Evolutionary conservation across 2,329 filamentous ascomycete genomes (phyloP), one percentile per base, ranked within the genome.

Genomic region (Exophiala sp.): DNA sequence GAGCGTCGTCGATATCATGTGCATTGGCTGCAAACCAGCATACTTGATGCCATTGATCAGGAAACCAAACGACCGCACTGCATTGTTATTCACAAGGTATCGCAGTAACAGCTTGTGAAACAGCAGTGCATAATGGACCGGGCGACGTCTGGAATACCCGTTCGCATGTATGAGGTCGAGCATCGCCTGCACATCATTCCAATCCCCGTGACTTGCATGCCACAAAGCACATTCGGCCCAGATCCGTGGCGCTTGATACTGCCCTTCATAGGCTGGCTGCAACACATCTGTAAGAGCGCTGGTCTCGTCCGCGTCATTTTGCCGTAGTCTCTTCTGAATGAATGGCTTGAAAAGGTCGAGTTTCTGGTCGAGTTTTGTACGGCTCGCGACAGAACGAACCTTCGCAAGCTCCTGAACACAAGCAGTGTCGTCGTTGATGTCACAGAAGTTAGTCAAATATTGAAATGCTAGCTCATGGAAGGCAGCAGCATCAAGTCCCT

Each of bases 341-440:
- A 75, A 58, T 6, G 72, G 70, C 46, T 71, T 71, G 58, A 73
- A 71, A 16, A 75, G 62, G 40, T 69, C 69, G 24, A 71, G 65
- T 4, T 66, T 72, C n/a, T 67, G 64, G 1, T 50, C 35, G 5
- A 55, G 10, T 18, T 44, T 39, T 21, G 24, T 10, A 6, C 44
- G 41, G 46, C 24, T 51, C 14, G 58, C 46, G 16, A 55, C n/a
- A 16, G 18, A 16, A 24, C 55, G 32, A 32, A 60, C 39, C 53
- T 70, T 71, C 24, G 57, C 59, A 24, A 71, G 50, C 3, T 65
- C 62, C 5, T 59, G 52, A 5, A 72, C 55, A 14, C 64, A 59
- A 2, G 55, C 54, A 70, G 32, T 8, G 71, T 69, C 40, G 61
- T 63, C 24, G 71, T 65, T 58, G 71, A 66, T 14, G 61, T 63